Base-by-base conservation (phyloP, 257 asterid genomes). In the Solanum phureja region DNA sequence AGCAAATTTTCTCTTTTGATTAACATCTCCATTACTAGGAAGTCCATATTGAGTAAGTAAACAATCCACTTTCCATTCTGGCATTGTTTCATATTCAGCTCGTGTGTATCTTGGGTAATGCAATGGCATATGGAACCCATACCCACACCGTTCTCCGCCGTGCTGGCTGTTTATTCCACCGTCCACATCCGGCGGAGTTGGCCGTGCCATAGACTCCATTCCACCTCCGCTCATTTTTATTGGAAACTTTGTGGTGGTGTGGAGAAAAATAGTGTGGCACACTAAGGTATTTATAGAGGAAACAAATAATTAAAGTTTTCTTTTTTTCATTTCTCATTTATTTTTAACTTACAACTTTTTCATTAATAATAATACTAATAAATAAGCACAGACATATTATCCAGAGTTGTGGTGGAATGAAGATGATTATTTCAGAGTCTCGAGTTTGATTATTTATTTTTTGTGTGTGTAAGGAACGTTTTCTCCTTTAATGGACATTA, bases 141-240 rank as follows among this genome's bases (percentile, higher is more conserved):
- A 94, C 4, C 90, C 93, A 16, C 92, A 90, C 13, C 91, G 87
- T 19, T 92, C 94, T 35, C 86, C 87, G 23, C 82, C 86, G 9
- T 86, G 72, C 83, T 62, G 79, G 19, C 77, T 29, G 11, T 34
- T 81, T 33, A 34, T 14, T 77, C 76, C 88, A 13, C 83, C 90
- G 8, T n/a, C n/a, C n/a, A n/a, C 49, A 3, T 81, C 88, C 1
- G 89, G 52, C 4, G 89, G 44, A 14, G 89, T 83, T 71, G 88
- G 90, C 86, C 89, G 90, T 64, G 93, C 58, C 29, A 93, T 87
- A 42, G 95, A 90, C 86, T 88, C 94, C 92, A 89, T 89, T 42
- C 83, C 88, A 31, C 90, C 91, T 42, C 77, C 69, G 10, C 89
- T 86, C 88, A 49, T 90, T 87, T 68, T 35, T 35, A 2, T 75